phyloP scores from a whole-genome alignment of 139 green algal genomes.

The Nannochloris sp. region DNA sequence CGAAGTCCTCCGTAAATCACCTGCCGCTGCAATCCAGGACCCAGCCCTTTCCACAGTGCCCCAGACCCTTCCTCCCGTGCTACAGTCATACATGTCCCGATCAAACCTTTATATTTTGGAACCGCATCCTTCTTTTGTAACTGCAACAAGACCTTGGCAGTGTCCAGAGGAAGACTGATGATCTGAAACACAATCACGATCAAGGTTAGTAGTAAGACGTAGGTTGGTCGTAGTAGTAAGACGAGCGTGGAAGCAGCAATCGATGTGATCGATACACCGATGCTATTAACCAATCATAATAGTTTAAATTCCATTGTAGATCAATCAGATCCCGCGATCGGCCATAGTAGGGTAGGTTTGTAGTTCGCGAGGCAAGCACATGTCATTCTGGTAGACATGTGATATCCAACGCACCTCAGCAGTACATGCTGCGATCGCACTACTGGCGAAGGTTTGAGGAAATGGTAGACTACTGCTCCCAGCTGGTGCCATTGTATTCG shows the following conservation, averaged over 20 bases:
- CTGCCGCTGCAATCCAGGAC: slow-evolving; percentile 89
- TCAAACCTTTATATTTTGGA: slow-evolving; percentile 72
- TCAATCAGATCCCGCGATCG: no score
- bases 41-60: slow-evolving; percentile 91
- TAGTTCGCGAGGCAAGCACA: neutral
- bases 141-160: slow-evolving; percentile 93
- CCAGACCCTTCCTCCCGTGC: slow-evolving; percentile 79
- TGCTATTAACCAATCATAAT: neutral
- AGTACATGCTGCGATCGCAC: slow-evolving; percentile 68
- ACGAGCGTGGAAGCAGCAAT: no score
- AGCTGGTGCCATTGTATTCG: neutral
- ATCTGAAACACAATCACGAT: slow-evolving; percentile 53
- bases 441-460: slow-evolving; percentile 42
- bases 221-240: no score
- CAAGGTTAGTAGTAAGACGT: neutral
- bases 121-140: slow-evolving; percentile 55
- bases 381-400: neutral
- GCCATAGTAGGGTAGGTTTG: neutral
- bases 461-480: slow-evolving; percentile 11
- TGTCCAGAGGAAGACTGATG: slow-evolving; percentile 84
- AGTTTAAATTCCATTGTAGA: no score
- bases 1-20: slow-evolving; percentile 89
- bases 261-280: no score
- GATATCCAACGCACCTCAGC: slow-evolving; percentile 45
- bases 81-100: slow-evolving; percentile 85